Evolutionary conservation across 441 rosid genomes (phyloP).

Genomic region (Sinapis alba): DNA sequence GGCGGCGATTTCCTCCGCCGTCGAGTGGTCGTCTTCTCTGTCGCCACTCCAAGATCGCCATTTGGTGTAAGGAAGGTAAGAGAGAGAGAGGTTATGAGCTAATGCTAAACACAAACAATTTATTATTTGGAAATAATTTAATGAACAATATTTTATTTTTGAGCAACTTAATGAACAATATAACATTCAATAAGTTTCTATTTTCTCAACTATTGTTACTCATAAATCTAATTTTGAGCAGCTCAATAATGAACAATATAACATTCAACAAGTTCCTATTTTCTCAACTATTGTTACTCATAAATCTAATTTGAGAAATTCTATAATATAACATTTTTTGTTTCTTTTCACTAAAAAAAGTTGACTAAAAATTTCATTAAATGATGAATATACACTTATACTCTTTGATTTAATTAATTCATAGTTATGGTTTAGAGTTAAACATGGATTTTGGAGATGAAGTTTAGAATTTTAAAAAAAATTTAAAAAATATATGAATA

Average conservation of each 20-base stretch:
- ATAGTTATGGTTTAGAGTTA: no score
- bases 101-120: neutral
- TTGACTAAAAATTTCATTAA: no score
- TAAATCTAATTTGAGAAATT: neutral
- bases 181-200: neutral
- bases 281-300: neutral
- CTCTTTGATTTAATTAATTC: no score
- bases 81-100: neutral
- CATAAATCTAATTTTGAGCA: neutral
- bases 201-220: neutral
- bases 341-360: no score
- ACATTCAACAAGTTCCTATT: neutral
- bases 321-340: no score
- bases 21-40: conserved; percentile 35
- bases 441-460: no score
- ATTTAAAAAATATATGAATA: no score
- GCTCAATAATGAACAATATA: neutral
- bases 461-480: no score
- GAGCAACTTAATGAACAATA: neutral
- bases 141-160: no score
- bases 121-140: neutral
- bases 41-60: conserved; percentile 41
- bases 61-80: neutral
- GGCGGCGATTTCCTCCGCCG: conserved; percentile 40
- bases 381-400: no score